Base-by-base conservation (phyloP, 768 basidiomycete genomes). In the Megacollybia marginata region DNA sequence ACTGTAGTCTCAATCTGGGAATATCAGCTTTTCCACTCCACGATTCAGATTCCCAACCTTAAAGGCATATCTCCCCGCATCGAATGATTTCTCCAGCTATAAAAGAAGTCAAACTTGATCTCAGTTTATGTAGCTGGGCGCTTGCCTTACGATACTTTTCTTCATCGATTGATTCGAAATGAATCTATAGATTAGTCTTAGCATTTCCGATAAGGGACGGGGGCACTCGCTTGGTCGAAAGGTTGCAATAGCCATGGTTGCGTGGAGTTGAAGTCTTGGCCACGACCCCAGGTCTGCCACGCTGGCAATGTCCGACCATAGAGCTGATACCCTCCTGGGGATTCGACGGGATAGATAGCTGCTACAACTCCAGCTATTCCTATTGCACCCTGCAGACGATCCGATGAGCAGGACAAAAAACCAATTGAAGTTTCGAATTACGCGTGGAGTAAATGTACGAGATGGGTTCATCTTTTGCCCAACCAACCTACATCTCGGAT, bases 401-500 rank as follows among this genome's bases (percentile, higher is more conserved):
- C 20, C 9, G 40, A 18, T 9, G 20, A 48, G 11, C 31, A 23
- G 10, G 48, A 5, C 10, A 32, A 3, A 49, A 53, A 12, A 28
- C 31, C 34, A 49, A 13, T 13, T 31, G 23, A 6, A 35, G 8
- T 19, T 28, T 6, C 23, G 16, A 61, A 71, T 38, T 58, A 80
- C 80, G 36, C 76, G 68, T 9, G 83, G 80, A 0, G 85, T 87
- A 52, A 69, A 82, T 0, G 82, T 82, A 8, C 84, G 67, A 0
- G 82, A 83, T 0, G 84, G 85, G 49, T 87, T 87, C 80, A 85
- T 85, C 61, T 87, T 88, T 52, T 85, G 84, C 0, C 79, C 82
- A 5, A 80, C 71, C 0, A 87, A 61, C 34, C 82, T 68, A 51
- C 74, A 76, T 31, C 79, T 67, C 8, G 78, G 79, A 56, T 82